Base-by-base conservation (phyloP, 2,329 filamentous ascomycete species). In the Gremmenia infestans region DNA sequence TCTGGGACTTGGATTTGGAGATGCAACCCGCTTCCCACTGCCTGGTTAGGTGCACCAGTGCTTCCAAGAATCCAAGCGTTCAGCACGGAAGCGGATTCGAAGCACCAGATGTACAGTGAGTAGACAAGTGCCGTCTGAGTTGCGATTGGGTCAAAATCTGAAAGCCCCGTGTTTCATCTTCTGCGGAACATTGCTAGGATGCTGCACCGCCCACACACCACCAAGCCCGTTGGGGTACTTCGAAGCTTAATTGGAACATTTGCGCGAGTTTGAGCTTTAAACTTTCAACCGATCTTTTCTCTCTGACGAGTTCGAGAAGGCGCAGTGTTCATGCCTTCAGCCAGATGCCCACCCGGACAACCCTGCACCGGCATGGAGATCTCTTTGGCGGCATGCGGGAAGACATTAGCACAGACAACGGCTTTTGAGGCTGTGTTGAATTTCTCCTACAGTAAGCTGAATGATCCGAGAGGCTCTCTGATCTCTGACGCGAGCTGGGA, bases 231-330 rank as follows among this genome's bases (percentile, higher is more conserved):
- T 40, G 25, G 19, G 23, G 17, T 40, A 17, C 47, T 32, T 50
- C 42, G 43, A 35, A 50, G 42, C 50, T 19, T 49, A 40, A 25
- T 53, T 49, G 56, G 47, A 28, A 25, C 48, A 39, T 28, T 43
- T 49, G 36, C 17, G 14, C 19, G 23, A 32, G 57, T 59, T 32
- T 32, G 28, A 32, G 28, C 28, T 32, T 32, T 12, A 32, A 12
- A 32, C 28, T 11, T 59, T 59, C 57, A 57, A 50, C 51, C 48
- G 42, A 59, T 49, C 48, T 56, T 43, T 50, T 52, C 47, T 48
- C 57, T 47, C 43, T 56, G 56, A 62, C 58, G 58, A 58, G 53
- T 60, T 60, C 60, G 60, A 58, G 60, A 63, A 61, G 60, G 57
- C 62, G 55, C 57, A 59, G 58, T 48, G 58, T 62, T 59, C 62